A percentile compares a stretch with the other conserved stretches of the same genome.
These are phyloP conservation scores for Scorias spongiosa DNA, from an alignment of 2,329 filamentous ascomycete species.

Conservation along the genomic window DNA sequence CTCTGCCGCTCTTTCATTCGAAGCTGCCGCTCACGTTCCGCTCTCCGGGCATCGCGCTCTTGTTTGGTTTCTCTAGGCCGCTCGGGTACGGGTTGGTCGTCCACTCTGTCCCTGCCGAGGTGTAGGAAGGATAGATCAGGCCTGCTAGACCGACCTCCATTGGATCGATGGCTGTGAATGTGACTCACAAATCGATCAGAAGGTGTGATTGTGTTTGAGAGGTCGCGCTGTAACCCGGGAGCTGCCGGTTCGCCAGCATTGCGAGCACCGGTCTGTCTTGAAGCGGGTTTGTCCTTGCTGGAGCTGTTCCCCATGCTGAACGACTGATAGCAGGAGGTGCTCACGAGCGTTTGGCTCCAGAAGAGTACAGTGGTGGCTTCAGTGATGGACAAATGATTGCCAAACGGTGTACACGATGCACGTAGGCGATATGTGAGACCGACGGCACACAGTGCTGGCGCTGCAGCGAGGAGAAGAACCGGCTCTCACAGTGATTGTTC, in stretches of 20 bases:
- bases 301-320: constrained; percentile 33
- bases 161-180: constrained; percentile 32
- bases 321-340: too few species aligned
- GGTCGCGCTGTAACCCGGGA: constrained; percentile 6
- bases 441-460: too few species aligned
- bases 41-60: constrained; percentile 71
- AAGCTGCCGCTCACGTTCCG: constrained; percentile 64
- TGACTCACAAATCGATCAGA: constrained; percentile 16
- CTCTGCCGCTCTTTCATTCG: constrained; percentile 74
- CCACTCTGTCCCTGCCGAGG: constrained; percentile 37
- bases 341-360: too few species aligned
- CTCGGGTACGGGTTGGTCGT: constrained; percentile 30
- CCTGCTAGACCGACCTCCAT: constrained; percentile 34
- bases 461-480: too few species aligned
- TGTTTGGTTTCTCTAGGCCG: constrained; percentile 73
- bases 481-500: too few species aligned
- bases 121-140: constrained; percentile 44
- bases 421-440: too few species aligned
- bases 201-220: constrained; percentile 6
- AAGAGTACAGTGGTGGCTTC: too few species aligned
- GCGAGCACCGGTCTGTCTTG: constrained; percentile 20
- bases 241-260: constrained; percentile 17
- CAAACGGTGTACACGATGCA: too few species aligned
- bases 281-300: constrained; percentile 29
- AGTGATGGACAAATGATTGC: too few species aligned